Evolutionary conservation across 225 moss, liverwort and hornwort species (phyloP).

Genomic region (Antitrichia curtipendula): DNA sequence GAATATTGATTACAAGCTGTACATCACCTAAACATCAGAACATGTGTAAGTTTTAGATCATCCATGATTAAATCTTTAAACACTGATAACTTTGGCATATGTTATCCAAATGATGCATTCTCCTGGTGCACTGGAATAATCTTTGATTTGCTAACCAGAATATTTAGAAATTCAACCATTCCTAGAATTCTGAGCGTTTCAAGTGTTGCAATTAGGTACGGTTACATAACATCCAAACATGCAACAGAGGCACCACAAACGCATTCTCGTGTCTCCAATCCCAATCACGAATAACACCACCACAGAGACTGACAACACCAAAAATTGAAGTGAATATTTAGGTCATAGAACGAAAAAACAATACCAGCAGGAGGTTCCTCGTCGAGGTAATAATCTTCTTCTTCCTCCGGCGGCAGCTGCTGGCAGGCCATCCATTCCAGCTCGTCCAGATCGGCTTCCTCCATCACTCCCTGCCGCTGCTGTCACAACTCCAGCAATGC

Average conservation of each 20-base stretch:
- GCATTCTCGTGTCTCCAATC: background rate
- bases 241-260: background rate
- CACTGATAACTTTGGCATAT: background rate
- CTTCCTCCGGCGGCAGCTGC: conserved; percentile 39
- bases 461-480: conserved; percentile 24
- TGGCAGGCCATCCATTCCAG: conserved; percentile 82
- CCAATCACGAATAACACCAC: background rate
- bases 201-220: background rate
- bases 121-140: background rate
- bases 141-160: background rate
- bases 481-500: background rate
- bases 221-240: background rate
- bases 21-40: background rate
- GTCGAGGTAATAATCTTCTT: conserved; percentile 12
- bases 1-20: background rate
- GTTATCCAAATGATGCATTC: background rate
- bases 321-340: background rate
- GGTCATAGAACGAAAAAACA: background rate
- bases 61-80: background rate
- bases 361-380: conserved; percentile 25
- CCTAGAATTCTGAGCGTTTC: background rate
- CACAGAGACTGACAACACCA: background rate
- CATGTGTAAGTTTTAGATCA: background rate
- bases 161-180: background rate
- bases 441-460: conserved; percentile 77